phyloP scores from a whole-genome alignment of 305 asterid species.

The Solanum hybrid region DNA sequence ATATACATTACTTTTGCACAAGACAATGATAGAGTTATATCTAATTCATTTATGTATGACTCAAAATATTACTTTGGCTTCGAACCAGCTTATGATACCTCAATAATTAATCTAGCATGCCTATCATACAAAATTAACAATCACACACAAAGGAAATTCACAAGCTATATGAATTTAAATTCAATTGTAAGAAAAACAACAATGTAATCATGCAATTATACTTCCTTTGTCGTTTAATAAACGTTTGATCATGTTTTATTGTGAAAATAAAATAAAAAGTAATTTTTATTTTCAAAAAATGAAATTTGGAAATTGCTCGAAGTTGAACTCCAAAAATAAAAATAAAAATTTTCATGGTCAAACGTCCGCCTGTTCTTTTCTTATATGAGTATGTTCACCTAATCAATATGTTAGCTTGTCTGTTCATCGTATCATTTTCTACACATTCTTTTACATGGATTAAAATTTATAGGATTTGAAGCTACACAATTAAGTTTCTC shows the following conservation, averaged over 20 bases:
- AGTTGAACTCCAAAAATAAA: not conserved
- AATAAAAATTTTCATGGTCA: not conserved
- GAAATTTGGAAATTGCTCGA: not conserved
- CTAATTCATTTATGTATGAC: not conserved
- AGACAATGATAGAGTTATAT: not conserved
- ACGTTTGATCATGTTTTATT: not conserved
- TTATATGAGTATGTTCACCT: not conserved
- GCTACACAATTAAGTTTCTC: constrained; percentile 8
- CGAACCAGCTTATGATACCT: not conserved
- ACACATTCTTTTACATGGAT: not conserved
- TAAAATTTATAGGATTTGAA: not conserved
- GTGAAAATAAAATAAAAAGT: too few relatives aligned
- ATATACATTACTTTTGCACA: not conserved
- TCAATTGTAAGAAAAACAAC: not conserved
- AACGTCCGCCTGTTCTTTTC: not conserved
- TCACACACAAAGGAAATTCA: not conserved
- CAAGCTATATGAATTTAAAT: not conserved
- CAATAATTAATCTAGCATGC: not conserved
- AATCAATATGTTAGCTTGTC: not conserved
- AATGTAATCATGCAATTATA: not conserved
- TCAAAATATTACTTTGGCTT: not conserved
- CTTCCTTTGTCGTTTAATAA: not conserved
- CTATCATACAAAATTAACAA: not conserved
- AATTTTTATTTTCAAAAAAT: not conserved
- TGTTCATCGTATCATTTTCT: not conserved